Evolutionary conservation across 352 stramenopile genomes (phyloP).

Genomic region (Blastocystis hominis): DNA sequence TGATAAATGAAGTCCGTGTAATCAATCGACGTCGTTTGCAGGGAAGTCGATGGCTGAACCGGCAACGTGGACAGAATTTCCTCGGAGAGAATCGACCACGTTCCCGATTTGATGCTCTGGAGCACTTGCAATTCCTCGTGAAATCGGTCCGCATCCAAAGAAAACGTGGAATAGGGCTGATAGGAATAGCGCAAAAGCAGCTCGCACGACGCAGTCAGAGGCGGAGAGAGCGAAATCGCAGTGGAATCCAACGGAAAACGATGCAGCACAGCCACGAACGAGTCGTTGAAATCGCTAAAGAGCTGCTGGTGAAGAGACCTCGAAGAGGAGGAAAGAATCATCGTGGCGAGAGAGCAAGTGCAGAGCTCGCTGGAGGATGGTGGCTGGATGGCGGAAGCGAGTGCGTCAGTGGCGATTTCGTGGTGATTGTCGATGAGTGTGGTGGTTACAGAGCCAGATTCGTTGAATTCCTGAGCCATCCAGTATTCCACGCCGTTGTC

Average conservation of each 20-base stretch:
- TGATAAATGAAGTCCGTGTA: neutral
- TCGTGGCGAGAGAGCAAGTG: neutral
- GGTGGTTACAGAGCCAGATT: neutral
- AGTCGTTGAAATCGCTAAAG: neutral
- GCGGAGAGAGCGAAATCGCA: neutral
- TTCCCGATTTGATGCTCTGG: neutral
- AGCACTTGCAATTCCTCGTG: neutral
- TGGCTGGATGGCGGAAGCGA: neutral
- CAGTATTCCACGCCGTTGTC: conserved; percentile 6
- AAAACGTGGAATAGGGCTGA: neutral
- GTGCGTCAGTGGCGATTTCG: neutral
- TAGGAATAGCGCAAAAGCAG: neutral
- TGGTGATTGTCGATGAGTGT: neutral
- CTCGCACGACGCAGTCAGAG: neutral
- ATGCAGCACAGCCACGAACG: neutral
- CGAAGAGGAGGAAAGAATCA: neutral
- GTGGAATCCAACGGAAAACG: neutral
- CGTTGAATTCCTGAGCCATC: conserved; percentile 21
- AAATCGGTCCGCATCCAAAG: neutral
- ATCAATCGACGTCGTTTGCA: neutral
- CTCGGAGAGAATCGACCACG: neutral
- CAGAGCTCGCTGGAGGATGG: neutral
- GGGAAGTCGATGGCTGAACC: neutral
- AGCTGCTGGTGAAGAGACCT: neutral
- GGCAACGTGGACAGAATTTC: neutral